Base-by-base conservation (phyloP, 1,284 basidiomycete genomes). In the Cerioporus squamosus region DNA sequence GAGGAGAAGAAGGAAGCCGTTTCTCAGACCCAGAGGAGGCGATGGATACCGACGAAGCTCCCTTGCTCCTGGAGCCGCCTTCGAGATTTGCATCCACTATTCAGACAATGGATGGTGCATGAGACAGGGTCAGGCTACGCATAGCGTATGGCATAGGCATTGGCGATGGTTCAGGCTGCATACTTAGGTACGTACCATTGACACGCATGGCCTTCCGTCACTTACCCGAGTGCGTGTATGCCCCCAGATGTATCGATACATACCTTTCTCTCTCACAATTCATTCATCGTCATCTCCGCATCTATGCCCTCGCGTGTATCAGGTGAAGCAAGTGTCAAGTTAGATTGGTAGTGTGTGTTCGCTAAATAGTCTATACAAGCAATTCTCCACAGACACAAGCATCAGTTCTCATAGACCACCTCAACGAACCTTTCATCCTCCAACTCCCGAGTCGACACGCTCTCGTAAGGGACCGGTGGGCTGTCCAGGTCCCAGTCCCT, bases 401-500 rank as follows among this genome's bases (percentile, higher is more conserved):
- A 31, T 51, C 40, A 67, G 23, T 58, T 60, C 49, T 59, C 67
- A 53, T 72, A 70, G 42, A 72, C 63, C 12, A 75, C 66, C 62
- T 75, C 72, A 24, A 72, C 71, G 60, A 72, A 74, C 44, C 66
- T 54, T 43, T 67, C 72, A 18, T 71, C 72, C 23, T 70, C 70
- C 43, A 72, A 54, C 54, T 70, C 69, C 29, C 68, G 68, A 55
- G 69, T 70, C 39, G 62, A 57, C 51, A 68, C 68, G 18, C 68
- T 69, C 17, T 71, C 71, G 14, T 59, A 61, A 20, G 68, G 65
- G 36, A 67, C 65, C 40, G 65, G 68, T 9, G 69, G 64, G 22
- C 66, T 66, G 51, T 87, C 84, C 68, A 91, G 68, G 55, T 83
- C 81, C 95, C 95, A 97, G 23, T 87, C 84, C 29, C 81, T 78